These are phyloP conservation scores for Alternaria metachromatica DNA, from an alignment of 2,329 filamentous ascomycete species.

Conservation along the genomic window DNA sequence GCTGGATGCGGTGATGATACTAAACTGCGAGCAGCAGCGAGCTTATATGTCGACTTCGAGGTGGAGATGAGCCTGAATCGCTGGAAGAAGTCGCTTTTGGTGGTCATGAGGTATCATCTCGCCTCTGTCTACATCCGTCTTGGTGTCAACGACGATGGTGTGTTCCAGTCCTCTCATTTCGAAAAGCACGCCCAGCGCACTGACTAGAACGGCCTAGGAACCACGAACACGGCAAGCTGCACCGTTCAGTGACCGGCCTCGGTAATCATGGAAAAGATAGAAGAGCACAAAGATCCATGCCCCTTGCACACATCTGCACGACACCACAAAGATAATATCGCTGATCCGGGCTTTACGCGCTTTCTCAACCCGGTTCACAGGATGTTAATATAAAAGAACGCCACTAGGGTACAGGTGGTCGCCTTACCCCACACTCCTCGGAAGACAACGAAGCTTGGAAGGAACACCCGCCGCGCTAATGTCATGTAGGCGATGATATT, in stretches of 20 bases:
- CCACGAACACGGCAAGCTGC: neutral
- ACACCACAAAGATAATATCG: slow-evolving; percentile 5
- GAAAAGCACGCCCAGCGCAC: slow-evolving; percentile 1
- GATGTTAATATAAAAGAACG: slow-evolving; percentile 13
- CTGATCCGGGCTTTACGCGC: slow-evolving; percentile 14
- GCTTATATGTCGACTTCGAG: slow-evolving; percentile 15
- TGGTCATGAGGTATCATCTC: slow-evolving; percentile 12
- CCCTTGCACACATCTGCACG: slow-evolving; percentile 8
- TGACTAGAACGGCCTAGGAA: slow-evolving; percentile 1
- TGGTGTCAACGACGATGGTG: slow-evolving; percentile 8
- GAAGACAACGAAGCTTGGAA: neutral
- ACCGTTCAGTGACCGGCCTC: slow-evolving; percentile 1
- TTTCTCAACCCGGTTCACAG: slow-evolving; percentile 9
- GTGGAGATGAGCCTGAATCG: slow-evolving; percentile 20
- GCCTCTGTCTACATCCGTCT: slow-evolving; percentile 6
- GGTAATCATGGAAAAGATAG: neutral
- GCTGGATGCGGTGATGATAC: slow-evolving; percentile 13
- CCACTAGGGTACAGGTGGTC: slow-evolving; percentile 1
- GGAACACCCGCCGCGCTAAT: neutral
- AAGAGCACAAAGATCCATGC: neutral
- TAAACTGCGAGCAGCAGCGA: neutral
- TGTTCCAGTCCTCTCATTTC: slow-evolving; percentile 7
- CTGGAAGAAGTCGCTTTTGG: slow-evolving; percentile 16
- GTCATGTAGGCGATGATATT: neutral
- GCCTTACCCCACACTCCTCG: slow-evolving; percentile 6